Evolutionary conservation across 2,329 filamentous ascomycete species (phyloP).

Genomic region (Botrytis medusae): DNA sequence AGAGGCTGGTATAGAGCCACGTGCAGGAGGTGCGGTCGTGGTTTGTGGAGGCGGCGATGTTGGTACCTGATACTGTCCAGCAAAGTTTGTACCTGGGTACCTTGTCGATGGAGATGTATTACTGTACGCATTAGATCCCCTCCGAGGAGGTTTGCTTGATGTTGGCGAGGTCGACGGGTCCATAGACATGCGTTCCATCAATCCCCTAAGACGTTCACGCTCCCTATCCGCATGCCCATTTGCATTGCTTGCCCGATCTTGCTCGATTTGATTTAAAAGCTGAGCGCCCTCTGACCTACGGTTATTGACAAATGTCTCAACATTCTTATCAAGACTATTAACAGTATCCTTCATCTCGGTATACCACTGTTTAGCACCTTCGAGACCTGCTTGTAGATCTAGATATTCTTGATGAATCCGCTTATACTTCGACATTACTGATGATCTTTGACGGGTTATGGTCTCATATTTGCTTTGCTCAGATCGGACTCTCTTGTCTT

Average conservation of each 20-base stretch:
- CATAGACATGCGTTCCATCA: slow-evolving; percentile 96
- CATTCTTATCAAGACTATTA: slow-evolving; percentile 89
- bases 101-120: slow-evolving; percentile 43
- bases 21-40: slow-evolving; percentile 41
- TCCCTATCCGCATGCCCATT: slow-evolving; percentile 66
- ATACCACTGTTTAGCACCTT: slow-evolving; percentile 90
- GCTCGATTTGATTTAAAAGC: slow-evolving; percentile 74
- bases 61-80: slow-evolving; percentile 60
- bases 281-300: slow-evolving; percentile 87
- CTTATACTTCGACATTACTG: slow-evolving; percentile 84
- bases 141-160: slow-evolving; percentile 41
- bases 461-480: slow-evolving; percentile 95
- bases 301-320: slow-evolving; percentile 96
- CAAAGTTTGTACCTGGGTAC: slow-evolving; percentile 56
- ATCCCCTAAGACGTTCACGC: slow-evolving; percentile 76
- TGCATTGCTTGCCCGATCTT: slow-evolving; percentile 37
- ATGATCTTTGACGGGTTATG: slow-evolving; percentile 77
- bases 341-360: slow-evolving; percentile 94
- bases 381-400: slow-evolving; percentile 80
- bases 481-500: slow-evolving; percentile 88
- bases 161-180: slow-evolving; percentile 55
- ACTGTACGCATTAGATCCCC: slow-evolving; percentile 40
- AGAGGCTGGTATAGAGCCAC: slow-evolving; percentile 47
- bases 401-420: slow-evolving; percentile 90
- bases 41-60: slow-evolving; percentile 48